Conservation (phyloP, 176 grass and related monocot genomes). For the Microstegium vimineum region DNA sequence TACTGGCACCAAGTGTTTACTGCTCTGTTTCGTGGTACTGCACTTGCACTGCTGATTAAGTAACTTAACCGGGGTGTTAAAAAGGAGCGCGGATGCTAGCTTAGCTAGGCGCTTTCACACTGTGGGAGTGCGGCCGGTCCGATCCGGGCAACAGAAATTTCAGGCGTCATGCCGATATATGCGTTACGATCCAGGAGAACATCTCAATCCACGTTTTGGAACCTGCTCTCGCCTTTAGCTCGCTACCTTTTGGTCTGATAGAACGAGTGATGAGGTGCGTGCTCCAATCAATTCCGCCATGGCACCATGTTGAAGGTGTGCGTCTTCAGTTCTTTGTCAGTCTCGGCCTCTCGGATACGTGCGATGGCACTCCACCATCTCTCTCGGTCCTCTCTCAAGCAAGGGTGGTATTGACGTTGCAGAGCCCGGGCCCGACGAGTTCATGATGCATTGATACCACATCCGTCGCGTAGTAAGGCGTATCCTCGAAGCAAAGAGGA, state of each 20-base stretch:
- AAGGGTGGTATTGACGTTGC: too few relatives aligned
- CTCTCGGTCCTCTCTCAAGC: too few relatives aligned
- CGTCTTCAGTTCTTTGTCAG: neutral
- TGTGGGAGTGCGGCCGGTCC: neutral
- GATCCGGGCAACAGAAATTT: neutral
- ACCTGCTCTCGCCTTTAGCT: neutral
- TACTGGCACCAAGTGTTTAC: neutral
- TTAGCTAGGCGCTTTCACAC: neutral
- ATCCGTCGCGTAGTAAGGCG: neutral
- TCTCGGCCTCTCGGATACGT: neutral
- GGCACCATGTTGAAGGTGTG: neutral
- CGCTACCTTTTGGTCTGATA: neutral
- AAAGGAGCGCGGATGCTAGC: neutral
- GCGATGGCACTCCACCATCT: neutral
- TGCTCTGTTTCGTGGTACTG: neutral
- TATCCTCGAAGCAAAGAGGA: constrained; percentile 23
- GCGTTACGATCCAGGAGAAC: neutral
- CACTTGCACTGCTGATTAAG: neutral
- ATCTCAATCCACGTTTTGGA: neutral
- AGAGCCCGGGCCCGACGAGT: neutral
- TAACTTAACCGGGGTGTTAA: neutral
- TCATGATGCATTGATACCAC: neutral
- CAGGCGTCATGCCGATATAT: neutral
- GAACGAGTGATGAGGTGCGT: neutral
- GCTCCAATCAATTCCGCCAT: neutral